Evolutionary conservation across 2,329 filamentous ascomycete species (phyloP).

Genomic region (Venturiaceae sp.): DNA sequence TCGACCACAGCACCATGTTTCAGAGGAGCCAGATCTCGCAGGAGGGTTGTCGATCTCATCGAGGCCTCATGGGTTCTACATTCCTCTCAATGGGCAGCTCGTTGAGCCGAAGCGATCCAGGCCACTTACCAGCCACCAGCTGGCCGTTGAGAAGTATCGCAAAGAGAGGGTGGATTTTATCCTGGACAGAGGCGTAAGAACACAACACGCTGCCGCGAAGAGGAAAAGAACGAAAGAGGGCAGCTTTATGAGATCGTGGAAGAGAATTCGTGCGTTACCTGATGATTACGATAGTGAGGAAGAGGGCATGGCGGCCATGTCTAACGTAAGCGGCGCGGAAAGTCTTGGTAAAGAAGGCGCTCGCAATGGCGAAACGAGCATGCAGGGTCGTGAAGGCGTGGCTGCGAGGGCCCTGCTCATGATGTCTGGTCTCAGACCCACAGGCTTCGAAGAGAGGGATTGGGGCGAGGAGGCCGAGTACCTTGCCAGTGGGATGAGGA

Average conservation of each 20-base stretch:
- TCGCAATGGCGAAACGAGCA: background rate
- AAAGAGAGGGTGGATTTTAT: constrained; percentile 75
- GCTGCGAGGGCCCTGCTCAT: constrained; percentile 2
- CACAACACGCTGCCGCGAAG: constrained; percentile 53
- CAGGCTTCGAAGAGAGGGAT: constrained; percentile 5
- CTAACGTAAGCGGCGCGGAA: background rate
- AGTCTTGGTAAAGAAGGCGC: background rate
- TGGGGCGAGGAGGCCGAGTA: constrained; percentile 8
- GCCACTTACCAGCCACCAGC: constrained; percentile 71
- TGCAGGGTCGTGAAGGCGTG: background rate
- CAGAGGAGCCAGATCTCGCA: background rate
- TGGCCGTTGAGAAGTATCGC: constrained; percentile 70
- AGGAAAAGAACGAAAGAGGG: constrained; percentile 38
- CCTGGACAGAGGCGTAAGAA: constrained; percentile 62
- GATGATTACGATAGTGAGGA: constrained; percentile 38
- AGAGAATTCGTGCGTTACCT: constrained; percentile 44
- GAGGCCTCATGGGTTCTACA: constrained; percentile 40
- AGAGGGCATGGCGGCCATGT: constrained; percentile 13
- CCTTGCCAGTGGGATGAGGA: constrained; percentile 15
- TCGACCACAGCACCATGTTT: constrained; percentile 8
- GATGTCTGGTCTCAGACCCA: constrained; percentile 2
- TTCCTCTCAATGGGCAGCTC: constrained; percentile 40
- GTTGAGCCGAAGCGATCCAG: constrained; percentile 46
- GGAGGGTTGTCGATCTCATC: background rate
- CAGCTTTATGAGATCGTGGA: constrained; percentile 47